A percentile compares a stretch with the other conserved stretches of the same genome.
These are phyloP conservation scores for Somion occarium DNA, from an alignment of 1,284 basidiomycete genomes.

Conservation along the genomic window DNA sequence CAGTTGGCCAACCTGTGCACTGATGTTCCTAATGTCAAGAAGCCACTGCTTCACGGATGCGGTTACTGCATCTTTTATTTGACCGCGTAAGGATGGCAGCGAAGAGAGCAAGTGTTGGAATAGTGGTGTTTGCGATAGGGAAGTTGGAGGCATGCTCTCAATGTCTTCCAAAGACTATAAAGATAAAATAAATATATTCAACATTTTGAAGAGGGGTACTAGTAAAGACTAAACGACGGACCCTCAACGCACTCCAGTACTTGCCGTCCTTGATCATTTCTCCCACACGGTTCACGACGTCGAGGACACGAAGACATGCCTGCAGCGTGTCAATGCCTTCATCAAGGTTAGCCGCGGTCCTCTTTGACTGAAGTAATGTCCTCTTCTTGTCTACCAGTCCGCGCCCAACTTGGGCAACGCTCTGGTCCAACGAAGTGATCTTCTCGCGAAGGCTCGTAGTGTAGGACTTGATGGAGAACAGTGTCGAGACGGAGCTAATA, in stretches of 20 bases:
- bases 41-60: conserved; percentile 97
- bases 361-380: conserved; percentile 82
- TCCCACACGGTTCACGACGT: conserved; percentile 91
- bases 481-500: conserved; percentile 90
- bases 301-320: conserved; percentile 86
- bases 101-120: conserved; percentile 91
- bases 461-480: conserved; percentile 91
- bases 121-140: conserved; percentile 89
- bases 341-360: conserved; percentile 90
- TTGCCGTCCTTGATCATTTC: conserved; percentile 90
- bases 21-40: conserved; percentile 89
- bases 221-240: conserved; percentile 45
- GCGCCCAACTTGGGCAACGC: conserved; percentile 74
- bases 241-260: conserved; percentile 95
- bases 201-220: conserved; percentile 17
- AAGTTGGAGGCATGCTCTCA: conserved; percentile 85
- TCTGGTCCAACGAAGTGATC: conserved; percentile 66
- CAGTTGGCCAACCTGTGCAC: conserved; percentile 80
- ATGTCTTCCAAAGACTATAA: conserved; percentile 89
- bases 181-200: conserved; percentile 20
- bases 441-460: conserved; percentile 79
- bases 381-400: conserved; percentile 91
- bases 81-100: conserved; percentile 82
- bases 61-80: conserved; percentile 92
- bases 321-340: conserved; percentile 95